Percentiles rank a stretch among this genome's conserved stretches.
phyloP scores from a whole-genome alignment of 2,329 filamentous ascomycete species.

The Camillea tinctor region DNA sequence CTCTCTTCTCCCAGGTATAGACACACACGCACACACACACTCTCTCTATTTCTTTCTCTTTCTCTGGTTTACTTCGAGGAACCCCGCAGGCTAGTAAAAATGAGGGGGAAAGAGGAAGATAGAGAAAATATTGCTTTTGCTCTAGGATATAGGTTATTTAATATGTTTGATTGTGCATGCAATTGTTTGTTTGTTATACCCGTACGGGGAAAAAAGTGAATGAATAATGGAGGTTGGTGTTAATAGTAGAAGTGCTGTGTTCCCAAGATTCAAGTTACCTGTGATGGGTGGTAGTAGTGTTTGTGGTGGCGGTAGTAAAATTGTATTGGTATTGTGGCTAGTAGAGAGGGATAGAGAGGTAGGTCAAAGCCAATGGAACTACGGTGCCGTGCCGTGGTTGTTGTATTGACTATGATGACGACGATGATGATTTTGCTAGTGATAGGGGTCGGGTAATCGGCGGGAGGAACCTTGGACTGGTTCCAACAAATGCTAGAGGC shows the following conservation, averaged over 20 bases:
- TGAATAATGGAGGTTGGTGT: not conserved
- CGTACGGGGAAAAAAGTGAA: not conserved
- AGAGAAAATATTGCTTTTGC: not conserved
- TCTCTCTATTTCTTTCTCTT: not conserved
- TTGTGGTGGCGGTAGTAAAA: no score
- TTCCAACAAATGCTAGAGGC: constrained; percentile 36
- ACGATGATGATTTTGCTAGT: constrained; percentile 4
- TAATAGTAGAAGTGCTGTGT: no score
- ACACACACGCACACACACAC: no score
- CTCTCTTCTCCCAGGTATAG: no score
- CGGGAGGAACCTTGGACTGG: constrained; percentile 33
- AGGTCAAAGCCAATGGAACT: no score
- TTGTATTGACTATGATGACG: not conserved
- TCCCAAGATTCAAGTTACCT: no score
- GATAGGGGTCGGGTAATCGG: constrained; percentile 6
- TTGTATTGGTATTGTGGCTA: no score
- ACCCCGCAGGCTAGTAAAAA: not conserved
- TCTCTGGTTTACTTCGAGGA: not conserved
- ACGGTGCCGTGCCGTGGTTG: not conserved
- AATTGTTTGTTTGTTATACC: not conserved
- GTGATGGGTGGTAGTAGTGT: no score
- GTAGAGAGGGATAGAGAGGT: no score
- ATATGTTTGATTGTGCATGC: not conserved
- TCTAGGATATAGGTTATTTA: not conserved
- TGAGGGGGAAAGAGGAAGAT: not conserved